phyloP scores from a whole-genome alignment of 208 protist genomes.

The Leishmania major region DNA sequence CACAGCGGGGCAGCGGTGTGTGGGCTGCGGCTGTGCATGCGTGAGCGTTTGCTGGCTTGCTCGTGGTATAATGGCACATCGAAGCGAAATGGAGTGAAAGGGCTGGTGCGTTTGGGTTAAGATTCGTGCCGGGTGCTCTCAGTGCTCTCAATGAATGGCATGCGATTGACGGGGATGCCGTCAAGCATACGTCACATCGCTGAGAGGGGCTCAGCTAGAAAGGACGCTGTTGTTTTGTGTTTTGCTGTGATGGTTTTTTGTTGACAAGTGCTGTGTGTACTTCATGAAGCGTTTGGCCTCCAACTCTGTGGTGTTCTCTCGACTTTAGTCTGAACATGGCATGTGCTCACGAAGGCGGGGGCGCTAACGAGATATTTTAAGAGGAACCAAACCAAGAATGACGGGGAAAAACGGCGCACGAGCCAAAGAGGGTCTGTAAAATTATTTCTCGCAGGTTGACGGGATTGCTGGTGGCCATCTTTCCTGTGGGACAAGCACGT shows the following conservation, averaged over 20 bases:
- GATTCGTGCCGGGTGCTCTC: too few relatives aligned
- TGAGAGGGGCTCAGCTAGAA: not conserved
- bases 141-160: too few relatives aligned
- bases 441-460: not conserved
- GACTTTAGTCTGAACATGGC: too few relatives aligned
- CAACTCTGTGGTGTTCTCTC: too few relatives aligned
- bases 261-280: not conserved
- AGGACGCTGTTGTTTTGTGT: not conserved
- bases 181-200: not conserved
- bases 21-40: not conserved
- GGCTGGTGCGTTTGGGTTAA: too few relatives aligned
- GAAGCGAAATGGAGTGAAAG: too few relatives aligned
- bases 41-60: too few relatives aligned
- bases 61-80: too few relatives aligned
- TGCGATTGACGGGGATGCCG: not conserved
- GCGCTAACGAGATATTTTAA: too few relatives aligned
- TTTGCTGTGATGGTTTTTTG: not conserved
- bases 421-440: not conserved
- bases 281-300: rapidly evolving
- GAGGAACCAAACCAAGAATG: too few relatives aligned
- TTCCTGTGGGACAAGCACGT: not conserved
- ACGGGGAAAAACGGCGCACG: too few relatives aligned
- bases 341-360: too few relatives aligned
- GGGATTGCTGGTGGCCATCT: not conserved
- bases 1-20: not conserved